Evolutionary conservation across 805 yeast species (phyloP).

Genomic region (Teunomyces aglyptinius): DNA sequence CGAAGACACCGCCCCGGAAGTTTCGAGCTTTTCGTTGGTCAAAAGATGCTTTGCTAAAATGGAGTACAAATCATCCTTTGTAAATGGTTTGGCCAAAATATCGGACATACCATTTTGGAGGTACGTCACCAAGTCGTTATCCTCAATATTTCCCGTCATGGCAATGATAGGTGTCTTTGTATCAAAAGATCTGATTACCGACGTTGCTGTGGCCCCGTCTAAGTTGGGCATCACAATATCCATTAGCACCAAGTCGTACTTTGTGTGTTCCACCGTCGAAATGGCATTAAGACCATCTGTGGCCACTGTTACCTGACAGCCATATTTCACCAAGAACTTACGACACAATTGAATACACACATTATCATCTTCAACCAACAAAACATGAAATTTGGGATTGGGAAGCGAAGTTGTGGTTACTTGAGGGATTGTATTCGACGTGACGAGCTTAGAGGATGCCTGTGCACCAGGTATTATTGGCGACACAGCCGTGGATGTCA

Average conservation of each 20-base stretch:
- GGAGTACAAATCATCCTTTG: conserved; percentile 77
- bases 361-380: conserved; percentile 76
- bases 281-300: conserved; percentile 92
- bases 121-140: conserved; percentile 75
- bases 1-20: background rate
- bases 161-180: conserved; percentile 87
- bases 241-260: conserved; percentile 75
- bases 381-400: conserved; percentile 61
- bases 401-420: conserved; percentile 16
- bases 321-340: conserved; percentile 79
- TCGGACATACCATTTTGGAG: conserved; percentile 89
- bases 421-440: conserved; percentile 4
- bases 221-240: conserved; percentile 87
- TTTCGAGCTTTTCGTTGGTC: conserved; percentile 22
- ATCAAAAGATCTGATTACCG: conserved; percentile 82
- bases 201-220: conserved; percentile 89
- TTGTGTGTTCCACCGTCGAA: conserved; percentile 63
- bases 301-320: conserved; percentile 89
- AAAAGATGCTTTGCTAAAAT: conserved; percentile 74
- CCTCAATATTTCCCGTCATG: conserved; percentile 88
- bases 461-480: conserved; percentile 8
- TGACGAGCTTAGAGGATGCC: background rate
- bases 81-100: conserved; percentile 90
- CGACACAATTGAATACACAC: conserved; percentile 82
- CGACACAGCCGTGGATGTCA: conserved; percentile 12